Conservation (phyloP, 495 filamentous ascomycete genomes). For the Xylaria telfairii region DNA sequence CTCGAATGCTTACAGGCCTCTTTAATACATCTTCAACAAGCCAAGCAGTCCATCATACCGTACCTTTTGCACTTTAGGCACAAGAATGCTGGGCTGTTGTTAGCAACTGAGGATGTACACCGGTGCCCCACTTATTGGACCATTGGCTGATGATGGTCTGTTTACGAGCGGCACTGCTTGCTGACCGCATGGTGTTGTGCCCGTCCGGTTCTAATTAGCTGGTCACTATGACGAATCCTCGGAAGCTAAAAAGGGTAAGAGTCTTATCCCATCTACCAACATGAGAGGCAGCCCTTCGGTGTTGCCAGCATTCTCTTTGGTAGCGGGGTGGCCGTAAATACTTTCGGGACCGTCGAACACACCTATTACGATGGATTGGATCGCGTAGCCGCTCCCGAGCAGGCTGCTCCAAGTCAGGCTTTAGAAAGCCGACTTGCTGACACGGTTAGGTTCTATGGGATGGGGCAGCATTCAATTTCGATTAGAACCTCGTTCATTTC, state of each 20-base stretch:
- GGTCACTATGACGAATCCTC: slow-evolving; percentile 27
- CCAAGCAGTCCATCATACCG: neutral
- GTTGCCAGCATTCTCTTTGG: neutral
- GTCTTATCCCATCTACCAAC: neutral
- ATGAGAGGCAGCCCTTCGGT: neutral
- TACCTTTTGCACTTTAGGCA: slow-evolving; percentile 18
- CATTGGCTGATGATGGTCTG: slow-evolving; percentile 32
- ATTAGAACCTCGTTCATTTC: neutral
- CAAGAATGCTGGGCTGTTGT: slow-evolving; percentile 2
- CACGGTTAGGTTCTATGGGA: neutral
- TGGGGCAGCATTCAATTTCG: neutral
- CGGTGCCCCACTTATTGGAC: slow-evolving; percentile 9
- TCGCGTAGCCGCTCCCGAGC: neutral
- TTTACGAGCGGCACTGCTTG: slow-evolving; percentile 37
- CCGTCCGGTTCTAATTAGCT: slow-evolving; percentile 9
- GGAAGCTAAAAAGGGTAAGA: neutral
- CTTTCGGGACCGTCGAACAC: neutral
- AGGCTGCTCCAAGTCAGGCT: neutral
- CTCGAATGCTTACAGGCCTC: slow-evolving; percentile 1
- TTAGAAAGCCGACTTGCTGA: neutral
- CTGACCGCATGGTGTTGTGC: slow-evolving; percentile 33
- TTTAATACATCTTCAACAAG: neutral
- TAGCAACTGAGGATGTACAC: slow-evolving; percentile 13
- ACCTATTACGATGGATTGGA: neutral
- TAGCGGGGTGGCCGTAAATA: neutral